Percentiles rank a stretch among this genome's conserved stretches.
Evolutionary conservation across 331 rosid genomes (phyloP).

Genomic region (Rhamnella rubrinervis): DNA sequence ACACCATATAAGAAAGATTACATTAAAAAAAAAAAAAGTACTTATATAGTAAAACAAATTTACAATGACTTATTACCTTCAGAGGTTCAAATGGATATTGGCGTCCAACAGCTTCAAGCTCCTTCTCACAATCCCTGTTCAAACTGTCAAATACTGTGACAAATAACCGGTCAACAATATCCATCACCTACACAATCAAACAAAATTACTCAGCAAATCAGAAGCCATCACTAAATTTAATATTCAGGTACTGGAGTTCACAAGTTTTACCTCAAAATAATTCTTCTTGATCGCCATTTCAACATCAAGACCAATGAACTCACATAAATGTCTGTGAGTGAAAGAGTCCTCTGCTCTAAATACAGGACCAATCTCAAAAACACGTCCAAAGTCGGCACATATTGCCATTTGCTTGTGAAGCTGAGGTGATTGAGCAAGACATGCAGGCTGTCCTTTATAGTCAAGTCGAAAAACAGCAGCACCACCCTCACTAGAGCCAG

Average conservation of each 20-base stretch:
- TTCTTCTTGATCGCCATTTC: constrained; percentile 86
- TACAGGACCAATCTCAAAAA: constrained; percentile 86
- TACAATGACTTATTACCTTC: constrained; percentile 46
- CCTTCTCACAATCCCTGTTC: constrained; percentile 61
- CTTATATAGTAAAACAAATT: background rate
- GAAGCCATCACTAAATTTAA: constrained; percentile 13
- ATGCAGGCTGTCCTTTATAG: constrained; percentile 83
- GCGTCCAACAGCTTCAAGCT: constrained; percentile 68
- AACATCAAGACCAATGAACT: constrained; percentile 88
- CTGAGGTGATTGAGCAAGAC: constrained; percentile 96
- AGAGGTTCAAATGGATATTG: constrained; percentile 94
- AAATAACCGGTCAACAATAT: constrained; percentile 67
- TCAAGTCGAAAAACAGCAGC: constrained; percentile 85
- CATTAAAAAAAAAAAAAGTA: background rate
- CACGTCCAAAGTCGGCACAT: constrained; percentile 79
- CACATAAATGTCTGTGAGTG: constrained; percentile 91
- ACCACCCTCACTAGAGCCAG: constrained; percentile 97
- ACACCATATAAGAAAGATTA: constrained; percentile 3
- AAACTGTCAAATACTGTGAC: constrained; percentile 71
- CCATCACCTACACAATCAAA: constrained; percentile 70
- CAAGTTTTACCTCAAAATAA: constrained; percentile 70
- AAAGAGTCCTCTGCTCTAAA: constrained; percentile 86
- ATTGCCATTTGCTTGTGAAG: constrained; percentile 96
- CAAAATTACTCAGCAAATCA: constrained; percentile 17
- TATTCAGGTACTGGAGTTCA: constrained; percentile 12